Evolutionary conservation across 2,329 filamentous ascomycete genomes (phyloP), one percentile per base, ranked within the genome.

Genomic region (Ophioceras dolichostomum): DNA sequence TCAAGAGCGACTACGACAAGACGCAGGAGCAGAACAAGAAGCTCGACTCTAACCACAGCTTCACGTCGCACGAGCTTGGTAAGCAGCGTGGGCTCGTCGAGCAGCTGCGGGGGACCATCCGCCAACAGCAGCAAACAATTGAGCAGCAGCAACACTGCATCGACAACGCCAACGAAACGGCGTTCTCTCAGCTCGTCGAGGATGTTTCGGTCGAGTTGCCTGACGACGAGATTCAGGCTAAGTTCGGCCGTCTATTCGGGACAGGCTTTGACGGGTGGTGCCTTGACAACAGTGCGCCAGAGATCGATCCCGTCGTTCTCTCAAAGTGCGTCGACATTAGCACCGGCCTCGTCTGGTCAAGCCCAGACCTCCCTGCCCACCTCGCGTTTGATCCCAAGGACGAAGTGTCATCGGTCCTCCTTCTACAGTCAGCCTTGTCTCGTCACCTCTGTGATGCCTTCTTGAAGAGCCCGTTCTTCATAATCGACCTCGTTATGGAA

Each of bases 391-490:
- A 5, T 16, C 4, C 19, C 4, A 16, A 24, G n/a, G 13, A 19
- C 16, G 20, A 21, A 4, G 27, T 26, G 10, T 13, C 22, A 13
- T 14, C 16, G 12, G 33, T 18, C 33, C 18, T 35, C n/a, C 8
- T 35, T 9, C 33, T 35, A 17, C 33, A 35, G 10, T 20, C 33
- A 17, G 18, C n/a, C 4, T 16, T 35, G 33, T 28, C 33, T 24
- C 10, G n/a, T 9, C 18, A 26, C 14, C 33, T 35, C 10, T 35
- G 22, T 24, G 13, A 17, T 5, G 13, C 18, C 33, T 35, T 35
- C 22, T 27, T 35, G 33, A 13, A 24, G 33, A 35, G 9, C 33
- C n/a, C n/a, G n/a, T n/a, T n/a, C n/a, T n/a, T n/a, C n/a, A n/a
- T n/a, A n/a, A n/a, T n/a, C n/a, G n/a, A n/a, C n/a, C n/a, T n/a